Conservation (phyloP, 2,329 filamentous ascomycete species). For the Thielaviopsis ethacetica region DNA sequence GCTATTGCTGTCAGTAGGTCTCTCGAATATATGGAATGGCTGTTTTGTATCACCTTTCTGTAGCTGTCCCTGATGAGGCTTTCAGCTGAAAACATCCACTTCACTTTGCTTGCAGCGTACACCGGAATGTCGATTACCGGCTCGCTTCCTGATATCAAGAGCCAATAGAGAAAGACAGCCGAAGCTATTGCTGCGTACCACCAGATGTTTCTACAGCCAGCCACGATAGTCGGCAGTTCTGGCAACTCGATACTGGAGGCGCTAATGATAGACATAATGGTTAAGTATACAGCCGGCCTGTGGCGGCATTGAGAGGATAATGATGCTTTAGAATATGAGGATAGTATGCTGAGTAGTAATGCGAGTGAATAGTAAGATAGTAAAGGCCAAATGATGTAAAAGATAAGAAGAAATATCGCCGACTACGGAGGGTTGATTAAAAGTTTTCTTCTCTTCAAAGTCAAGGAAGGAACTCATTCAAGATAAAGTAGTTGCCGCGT, state of each 20-base stretch:
- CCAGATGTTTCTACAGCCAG: slow-evolving; percentile 19
- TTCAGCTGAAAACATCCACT: slow-evolving; percentile 36
- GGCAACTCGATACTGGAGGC: background rate
- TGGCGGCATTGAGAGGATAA: background rate
- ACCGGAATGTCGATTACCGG: slow-evolving; percentile 23
- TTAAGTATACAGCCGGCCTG: background rate
- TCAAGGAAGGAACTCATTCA: too few species aligned
- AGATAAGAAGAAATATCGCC: too few species aligned
- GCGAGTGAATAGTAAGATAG: too few species aligned
- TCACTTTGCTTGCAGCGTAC: slow-evolving; percentile 31
- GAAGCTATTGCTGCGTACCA: slow-evolving; percentile 26
- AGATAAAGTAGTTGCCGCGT: too few species aligned
- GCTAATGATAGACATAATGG: background rate
- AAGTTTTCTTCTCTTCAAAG: too few species aligned
- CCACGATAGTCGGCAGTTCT: slow-evolving; percentile 16
- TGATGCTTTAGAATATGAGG: too few species aligned
- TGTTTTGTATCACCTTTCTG: slow-evolving; percentile 23
- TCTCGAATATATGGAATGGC: background rate
- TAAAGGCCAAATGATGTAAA: background rate
- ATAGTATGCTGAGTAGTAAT: background rate
- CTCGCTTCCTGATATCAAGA: slow-evolving; percentile 21
- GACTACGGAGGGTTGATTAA: too few species aligned
- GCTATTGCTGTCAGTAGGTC: slow-evolving; percentile 18
- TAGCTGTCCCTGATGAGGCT: slow-evolving; percentile 32
- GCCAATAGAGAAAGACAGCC: slow-evolving; percentile 23